phyloP scores from a whole-genome alignment of 1,284 basidiomycete genomes.

The Irpex sp. region DNA sequence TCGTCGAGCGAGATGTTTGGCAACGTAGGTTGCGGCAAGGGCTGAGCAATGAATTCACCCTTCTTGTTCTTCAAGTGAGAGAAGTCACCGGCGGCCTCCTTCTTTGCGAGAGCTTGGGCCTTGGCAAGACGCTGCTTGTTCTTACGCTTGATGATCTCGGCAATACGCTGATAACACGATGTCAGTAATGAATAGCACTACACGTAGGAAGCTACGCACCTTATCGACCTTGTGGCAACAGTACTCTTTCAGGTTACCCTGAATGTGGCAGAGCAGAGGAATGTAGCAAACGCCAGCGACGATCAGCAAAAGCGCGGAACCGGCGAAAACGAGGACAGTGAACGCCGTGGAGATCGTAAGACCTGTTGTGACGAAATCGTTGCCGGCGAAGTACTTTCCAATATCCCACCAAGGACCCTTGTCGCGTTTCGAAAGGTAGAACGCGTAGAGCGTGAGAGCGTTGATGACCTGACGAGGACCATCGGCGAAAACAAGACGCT shows the following conservation, averaged over 20 bases:
- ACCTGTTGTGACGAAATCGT: constrained; percentile 74
- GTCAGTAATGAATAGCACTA: constrained; percentile 1
- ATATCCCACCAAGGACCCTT: constrained; percentile 67
- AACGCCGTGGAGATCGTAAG: constrained; percentile 88
- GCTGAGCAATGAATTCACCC: constrained; percentile 77
- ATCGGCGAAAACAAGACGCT: constrained; percentile 89
- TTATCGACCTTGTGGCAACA: constrained; percentile 99
- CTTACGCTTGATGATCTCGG: constrained; percentile 89
- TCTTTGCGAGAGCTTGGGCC: constrained; percentile 82
- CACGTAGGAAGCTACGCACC: constrained; percentile 37
- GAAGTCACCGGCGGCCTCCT: constrained; percentile 87
- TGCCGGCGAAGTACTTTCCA: constrained; percentile 64
- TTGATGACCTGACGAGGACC: constrained; percentile 99
- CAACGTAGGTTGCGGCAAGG: constrained; percentile 93
- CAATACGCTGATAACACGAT: constrained; percentile 65
- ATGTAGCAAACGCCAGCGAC: constrained; percentile 87
- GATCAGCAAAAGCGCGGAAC: constrained; percentile 80
- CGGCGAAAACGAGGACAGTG: constrained; percentile 85
- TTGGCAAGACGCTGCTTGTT: constrained; percentile 84
- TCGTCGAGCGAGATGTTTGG: constrained; percentile 90
- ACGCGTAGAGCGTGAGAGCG: constrained; percentile 88
- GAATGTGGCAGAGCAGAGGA: constrained; percentile 92
- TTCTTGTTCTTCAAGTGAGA: constrained; percentile 94
- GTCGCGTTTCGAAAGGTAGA: constrained; percentile 77
- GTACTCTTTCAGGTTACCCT: constrained; percentile 97